Conservation (phyloP, 306 rosid species). For the Quercus robur region DNA sequence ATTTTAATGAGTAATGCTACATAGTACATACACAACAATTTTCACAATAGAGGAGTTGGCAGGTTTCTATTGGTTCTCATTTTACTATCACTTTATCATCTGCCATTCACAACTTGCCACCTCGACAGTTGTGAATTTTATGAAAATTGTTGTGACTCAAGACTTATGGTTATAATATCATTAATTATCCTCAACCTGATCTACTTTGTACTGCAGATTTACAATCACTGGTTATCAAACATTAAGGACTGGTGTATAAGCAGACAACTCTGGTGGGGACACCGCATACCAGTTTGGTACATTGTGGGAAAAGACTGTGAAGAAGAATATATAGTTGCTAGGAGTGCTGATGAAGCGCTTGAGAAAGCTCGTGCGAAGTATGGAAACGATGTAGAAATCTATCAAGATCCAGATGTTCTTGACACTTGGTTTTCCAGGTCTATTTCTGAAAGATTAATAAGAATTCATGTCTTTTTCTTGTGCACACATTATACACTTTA, state of each 20-base stretch:
- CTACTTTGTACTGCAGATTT: constrained; percentile 57
- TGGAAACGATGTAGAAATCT: constrained; percentile 77
- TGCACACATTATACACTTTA: background rate
- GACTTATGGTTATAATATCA: background rate
- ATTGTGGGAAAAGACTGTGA: constrained; percentile 75
- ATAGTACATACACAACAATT: no score
- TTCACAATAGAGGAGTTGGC: no score
- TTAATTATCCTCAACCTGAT: background rate
- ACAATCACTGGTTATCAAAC: constrained; percentile 95
- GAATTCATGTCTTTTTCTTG: background rate
- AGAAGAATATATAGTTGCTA: constrained; percentile 94
- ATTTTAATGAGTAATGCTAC: background rate
- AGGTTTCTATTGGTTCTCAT: no score
- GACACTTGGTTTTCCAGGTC: constrained; percentile 99
- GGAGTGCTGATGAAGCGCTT: constrained; percentile 74
- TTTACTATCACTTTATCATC: no score
- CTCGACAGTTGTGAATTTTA: no score
- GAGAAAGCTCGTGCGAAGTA: constrained; percentile 63
- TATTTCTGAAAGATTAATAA: constrained; percentile 5
- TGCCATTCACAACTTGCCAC: no score
- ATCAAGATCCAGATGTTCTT: constrained; percentile 95
- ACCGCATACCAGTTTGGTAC: constrained; percentile 97
- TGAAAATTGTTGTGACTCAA: no score
- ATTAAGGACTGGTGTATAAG: constrained; percentile 99
- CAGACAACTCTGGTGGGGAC: constrained; percentile 99